Base-by-base conservation (phyloP, 768 basidiomycete genomes). In the Leccinum uliginosum region DNA sequence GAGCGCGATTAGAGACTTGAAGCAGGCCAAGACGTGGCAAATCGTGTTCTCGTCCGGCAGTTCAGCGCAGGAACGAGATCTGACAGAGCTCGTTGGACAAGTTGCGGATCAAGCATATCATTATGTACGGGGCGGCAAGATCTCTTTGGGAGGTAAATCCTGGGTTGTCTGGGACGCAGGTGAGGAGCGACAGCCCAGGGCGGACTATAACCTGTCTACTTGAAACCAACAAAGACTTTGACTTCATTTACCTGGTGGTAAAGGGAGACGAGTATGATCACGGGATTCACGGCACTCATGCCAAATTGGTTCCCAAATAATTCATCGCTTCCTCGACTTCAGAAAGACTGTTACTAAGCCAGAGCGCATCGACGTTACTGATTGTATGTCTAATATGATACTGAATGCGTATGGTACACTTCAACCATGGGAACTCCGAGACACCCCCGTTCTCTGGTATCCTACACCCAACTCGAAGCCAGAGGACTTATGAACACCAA, bases 121-220 rank as follows among this genome's bases (percentile, higher is more conserved):
- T 17, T 43, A 24, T 35, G 21, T 45, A 5, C 43, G 24, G 14
- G 57, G 53, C 26, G 30, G 29, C 29, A 50, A 23, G 5, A 10
- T 65, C 24, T 50, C 17, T 38, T 24, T 65, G 12, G 63, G 61
- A 19, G 6, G 12, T 21, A 59, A 53, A 55, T 19, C 53, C n/a
- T 67, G 65, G 67, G 32, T 57, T 45, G 55, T 67, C 29, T 67
- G 65, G 67, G 67, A 67, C 12, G 51, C 50, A 7, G 63, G 63
- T 11, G 45, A 11, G n/a, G 27, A 27, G 19, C 51, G 50, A 40
- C 35, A 19, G 15, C 27, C 4, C 21, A 15, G 30, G 19, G 12
- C 9, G 24, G 14, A 44, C 35, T 3, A 40, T 19, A 55, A 6
- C 10, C 45, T 17, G 24, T 7, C 24, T 26, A 24, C 15, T 46